phyloP scores from a whole-genome alignment of 2,329 filamentous ascomycete species.

The Blastomyces emzantsi region DNA sequence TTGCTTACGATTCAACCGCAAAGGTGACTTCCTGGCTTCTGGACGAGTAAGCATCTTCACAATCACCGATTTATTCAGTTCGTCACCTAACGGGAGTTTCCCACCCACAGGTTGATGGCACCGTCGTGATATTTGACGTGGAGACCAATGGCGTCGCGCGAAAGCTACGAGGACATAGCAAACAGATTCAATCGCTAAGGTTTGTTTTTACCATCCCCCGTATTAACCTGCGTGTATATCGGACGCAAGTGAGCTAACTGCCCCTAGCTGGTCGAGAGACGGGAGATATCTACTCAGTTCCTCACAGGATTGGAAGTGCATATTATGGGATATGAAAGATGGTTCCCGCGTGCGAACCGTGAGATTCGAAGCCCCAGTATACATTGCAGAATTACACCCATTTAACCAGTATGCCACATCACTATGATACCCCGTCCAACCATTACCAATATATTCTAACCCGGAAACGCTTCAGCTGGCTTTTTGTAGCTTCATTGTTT shows the following conservation, averaged over 20 bases:
- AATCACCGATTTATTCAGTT: not conserved
- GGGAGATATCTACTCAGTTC: conserved; percentile 86
- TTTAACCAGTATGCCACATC: conserved; percentile 62
- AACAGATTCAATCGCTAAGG: conserved; percentile 83
- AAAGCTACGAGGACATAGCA: conserved; percentile 86
- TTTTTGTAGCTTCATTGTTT: conserved; percentile 86
- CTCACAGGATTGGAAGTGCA: conserved; percentile 93
- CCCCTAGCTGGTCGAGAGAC: conserved; percentile 71
- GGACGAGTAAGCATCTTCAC: conserved; percentile 55
- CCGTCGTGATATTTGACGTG: conserved; percentile 90
- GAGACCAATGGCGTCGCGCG: conserved; percentile 95
- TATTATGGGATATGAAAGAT: conserved; percentile 83
- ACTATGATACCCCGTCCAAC: not conserved
- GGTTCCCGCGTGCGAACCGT: conserved; percentile 68
- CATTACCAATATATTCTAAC: conserved; percentile 2
- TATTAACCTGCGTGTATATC: not conserved
- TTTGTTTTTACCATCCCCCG: conserved; percentile 19
- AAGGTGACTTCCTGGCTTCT: conserved; percentile 88
- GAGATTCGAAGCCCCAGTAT: conserved; percentile 85
- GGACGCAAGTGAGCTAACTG: not conserved
- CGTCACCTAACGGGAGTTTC: conserved; percentile 9
- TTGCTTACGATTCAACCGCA: conserved; percentile 78
- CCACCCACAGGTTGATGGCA: conserved; percentile 59
- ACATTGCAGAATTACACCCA: conserved; percentile 91
- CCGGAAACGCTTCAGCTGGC: conserved; percentile 47